Evolutionary conservation across 2,329 filamentous ascomycete genomes (phyloP).

Genomic region (Dothiorella sarmentorum): DNA sequence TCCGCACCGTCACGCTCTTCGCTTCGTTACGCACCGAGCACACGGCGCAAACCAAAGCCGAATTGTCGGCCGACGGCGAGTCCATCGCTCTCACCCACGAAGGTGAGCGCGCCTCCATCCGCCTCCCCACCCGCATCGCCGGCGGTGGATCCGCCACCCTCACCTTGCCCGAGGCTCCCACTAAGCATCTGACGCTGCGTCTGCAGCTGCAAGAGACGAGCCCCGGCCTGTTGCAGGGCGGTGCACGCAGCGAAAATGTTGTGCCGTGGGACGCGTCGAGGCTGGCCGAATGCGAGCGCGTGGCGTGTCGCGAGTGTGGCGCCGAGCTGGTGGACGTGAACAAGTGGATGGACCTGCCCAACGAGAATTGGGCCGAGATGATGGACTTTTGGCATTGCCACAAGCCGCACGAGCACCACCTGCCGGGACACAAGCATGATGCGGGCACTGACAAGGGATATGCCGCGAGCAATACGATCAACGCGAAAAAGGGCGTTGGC

Average conservation of each 20-base stretch:
- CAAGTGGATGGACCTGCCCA: conserved; percentile 88
- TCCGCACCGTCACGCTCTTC: conserved; percentile 58
- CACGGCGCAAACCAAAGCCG: conserved; percentile 42
- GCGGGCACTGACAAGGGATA: conserved; percentile 61
- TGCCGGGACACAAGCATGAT: conserved; percentile 46
- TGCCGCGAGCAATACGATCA: conserved; percentile 72
- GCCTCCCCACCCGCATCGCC: conserved; percentile 46
- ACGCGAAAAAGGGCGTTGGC: conserved; percentile 62
- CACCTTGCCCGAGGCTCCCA: conserved; percentile 47
- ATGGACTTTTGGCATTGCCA: conserved; percentile 99
- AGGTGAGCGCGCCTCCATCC: conserved; percentile 42
- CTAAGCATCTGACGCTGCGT: conserved; percentile 53
- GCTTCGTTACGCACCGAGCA: conserved; percentile 48
- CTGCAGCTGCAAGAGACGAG: conserved; percentile 48
- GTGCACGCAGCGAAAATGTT: conserved; percentile 34
- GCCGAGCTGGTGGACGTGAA: conserved; percentile 24
- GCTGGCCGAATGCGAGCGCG: conserved; percentile 26
- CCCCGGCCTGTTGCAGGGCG: conserved; percentile 26
- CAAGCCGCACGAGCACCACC: conserved; percentile 68
- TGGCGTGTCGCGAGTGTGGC: conserved; percentile 29
- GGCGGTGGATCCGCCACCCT: conserved; percentile 46
- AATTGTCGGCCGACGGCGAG: conserved; percentile 43
- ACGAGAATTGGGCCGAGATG: conserved; percentile 98
- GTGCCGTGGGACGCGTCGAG: conserved; percentile 44
- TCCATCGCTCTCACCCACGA: conserved; percentile 46